Base-by-base conservation (phyloP, 805 yeast genomes). In the Pichia cabralensis region DNA sequence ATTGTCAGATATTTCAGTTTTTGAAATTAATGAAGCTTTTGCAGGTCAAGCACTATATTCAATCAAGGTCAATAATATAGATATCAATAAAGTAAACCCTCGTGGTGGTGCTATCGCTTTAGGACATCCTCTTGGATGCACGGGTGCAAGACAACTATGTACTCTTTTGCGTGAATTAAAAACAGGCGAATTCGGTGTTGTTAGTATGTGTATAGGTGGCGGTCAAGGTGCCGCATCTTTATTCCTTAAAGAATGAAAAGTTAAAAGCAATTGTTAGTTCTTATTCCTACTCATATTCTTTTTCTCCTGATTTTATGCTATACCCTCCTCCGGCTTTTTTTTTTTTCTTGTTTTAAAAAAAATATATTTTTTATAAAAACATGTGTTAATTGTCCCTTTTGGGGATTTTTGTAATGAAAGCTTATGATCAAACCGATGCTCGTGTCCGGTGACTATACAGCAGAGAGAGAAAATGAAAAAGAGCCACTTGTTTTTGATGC, bases 211-310 rank as follows among this genome's bases (percentile, higher is more conserved):
- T 66, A 78, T 89, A 45, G 97, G 97, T 51, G 85, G 96, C 23
- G 97, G 97, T 49, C 89, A 88, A 94, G 97, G 97, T 45, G 96
- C 96, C 22, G 97, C 97, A 31, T 80, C 89, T 11, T 66, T 88
- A 29, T 70, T 89, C 48, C 69, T 84, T 28, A 80, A 71, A 50
- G 97, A 89, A 65, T 85, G 67, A 55, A 25, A 14, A n/a, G n/a
- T n/a, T n/a, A n/a, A n/a, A n/a, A n/a, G n/a, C n/a, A n/a, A n/a
- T n/a, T n/a, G n/a, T n/a, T n/a, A n/a, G n/a, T n/a, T n/a, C n/a
- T n/a, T n/a, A n/a, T n/a, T n/a, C n/a, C 21, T 23, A 16, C 16
- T 11, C 16, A n/a, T 17, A 15, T 15, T 12, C 5, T n/a, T 10
- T 20, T 23, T 28, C 18, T 24, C n/a, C 10, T 6, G 8, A 14